Conservation (phyloP, 495 filamentous ascomycete genomes). For the Penicillium canescens region DNA sequence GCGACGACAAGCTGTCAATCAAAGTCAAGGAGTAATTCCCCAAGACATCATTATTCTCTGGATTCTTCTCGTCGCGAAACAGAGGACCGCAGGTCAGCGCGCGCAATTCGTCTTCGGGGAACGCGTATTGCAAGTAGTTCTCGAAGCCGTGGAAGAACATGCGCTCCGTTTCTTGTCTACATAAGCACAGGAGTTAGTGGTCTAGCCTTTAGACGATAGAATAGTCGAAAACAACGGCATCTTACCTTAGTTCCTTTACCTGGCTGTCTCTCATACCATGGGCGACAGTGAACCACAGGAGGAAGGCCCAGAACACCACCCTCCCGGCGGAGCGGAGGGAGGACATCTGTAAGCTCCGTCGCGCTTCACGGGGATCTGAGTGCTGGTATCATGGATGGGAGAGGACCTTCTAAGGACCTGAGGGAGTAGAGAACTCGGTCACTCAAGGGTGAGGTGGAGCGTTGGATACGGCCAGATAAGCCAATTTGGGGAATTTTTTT, state of each 20-base stretch:
- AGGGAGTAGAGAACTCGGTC: not conserved
- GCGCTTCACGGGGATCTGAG: conserved; percentile 42
- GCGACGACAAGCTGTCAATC: conserved; percentile 89
- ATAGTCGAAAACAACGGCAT: not conserved
- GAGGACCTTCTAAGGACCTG: conserved; percentile 2
- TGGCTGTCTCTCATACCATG: conserved; percentile 43
- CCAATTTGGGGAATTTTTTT: conserved; percentile 19
- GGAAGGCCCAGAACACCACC: conserved; percentile 39
- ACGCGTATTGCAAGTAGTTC: conserved; percentile 91
- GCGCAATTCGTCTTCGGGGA: conserved; percentile 94
- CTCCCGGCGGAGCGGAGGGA: conserved; percentile 36
- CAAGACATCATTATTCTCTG: conserved; percentile 90
- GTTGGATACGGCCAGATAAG: conserved; percentile 31
- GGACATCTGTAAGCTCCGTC: conserved; percentile 44
- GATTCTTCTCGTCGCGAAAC: conserved; percentile 77
- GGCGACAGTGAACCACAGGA: conserved; percentile 41
- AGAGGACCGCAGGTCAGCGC: conserved; percentile 83
- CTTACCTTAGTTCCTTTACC: conserved; percentile 43
- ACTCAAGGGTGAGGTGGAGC: conserved; percentile 11
- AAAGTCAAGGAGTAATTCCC: conserved; percentile 96
- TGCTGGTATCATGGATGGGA: conserved; percentile 29
- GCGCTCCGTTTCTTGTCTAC: conserved; percentile 74
- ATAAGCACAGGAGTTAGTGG: not conserved
- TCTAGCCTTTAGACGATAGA: conserved; percentile 8
- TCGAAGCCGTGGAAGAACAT: conserved; percentile 98